Evolutionary conservation across 495 filamentous ascomycete species (phyloP).

Genomic region (Lophium mytilinum): DNA sequence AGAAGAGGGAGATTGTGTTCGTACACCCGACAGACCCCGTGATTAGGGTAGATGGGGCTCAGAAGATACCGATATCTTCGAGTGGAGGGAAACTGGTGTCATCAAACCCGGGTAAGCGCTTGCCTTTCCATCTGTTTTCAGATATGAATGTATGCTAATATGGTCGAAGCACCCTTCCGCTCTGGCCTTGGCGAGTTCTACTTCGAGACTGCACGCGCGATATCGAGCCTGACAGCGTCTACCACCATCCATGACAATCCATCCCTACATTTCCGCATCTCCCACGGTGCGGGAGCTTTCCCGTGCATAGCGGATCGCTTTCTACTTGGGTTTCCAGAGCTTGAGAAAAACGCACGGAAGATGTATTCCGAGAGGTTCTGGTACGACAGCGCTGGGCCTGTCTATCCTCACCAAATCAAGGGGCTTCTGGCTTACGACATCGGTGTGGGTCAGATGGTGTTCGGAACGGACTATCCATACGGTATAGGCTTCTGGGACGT

Average conservation of each 20-base stretch:
- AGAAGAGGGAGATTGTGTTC: conserved; percentile 17
- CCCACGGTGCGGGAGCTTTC: conserved; percentile 27
- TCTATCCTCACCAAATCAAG: conserved; percentile 24
- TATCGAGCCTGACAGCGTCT: conserved; percentile 21
- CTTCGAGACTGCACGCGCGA: conserved; percentile 27
- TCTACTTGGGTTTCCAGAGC: conserved; percentile 16
- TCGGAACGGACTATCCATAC: conserved; percentile 26
- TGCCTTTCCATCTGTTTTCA: neutral
- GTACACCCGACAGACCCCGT: conserved; percentile 26
- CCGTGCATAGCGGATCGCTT: conserved; percentile 25
- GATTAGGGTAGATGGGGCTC: neutral
- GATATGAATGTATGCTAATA: neutral
- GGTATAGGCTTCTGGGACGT: conserved; percentile 25
- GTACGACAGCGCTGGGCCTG: conserved; percentile 26
- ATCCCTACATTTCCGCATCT: conserved; percentile 19
- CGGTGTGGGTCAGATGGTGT: conserved; percentile 20
- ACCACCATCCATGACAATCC: conserved; percentile 23
- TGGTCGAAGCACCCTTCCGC: conserved; percentile 13
- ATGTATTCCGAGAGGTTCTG: conserved; percentile 22
- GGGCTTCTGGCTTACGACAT: conserved; percentile 25
- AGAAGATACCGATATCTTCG: too few relatives aligned
- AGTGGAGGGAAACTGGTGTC: conserved; percentile 5
- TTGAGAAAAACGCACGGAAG: conserved; percentile 12
- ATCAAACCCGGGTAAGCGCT: conserved; percentile 20
- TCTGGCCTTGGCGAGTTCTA: conserved; percentile 26